Conservation (phyloP, 139 green algal species). For the Chlamydomonas eustigma region DNA sequence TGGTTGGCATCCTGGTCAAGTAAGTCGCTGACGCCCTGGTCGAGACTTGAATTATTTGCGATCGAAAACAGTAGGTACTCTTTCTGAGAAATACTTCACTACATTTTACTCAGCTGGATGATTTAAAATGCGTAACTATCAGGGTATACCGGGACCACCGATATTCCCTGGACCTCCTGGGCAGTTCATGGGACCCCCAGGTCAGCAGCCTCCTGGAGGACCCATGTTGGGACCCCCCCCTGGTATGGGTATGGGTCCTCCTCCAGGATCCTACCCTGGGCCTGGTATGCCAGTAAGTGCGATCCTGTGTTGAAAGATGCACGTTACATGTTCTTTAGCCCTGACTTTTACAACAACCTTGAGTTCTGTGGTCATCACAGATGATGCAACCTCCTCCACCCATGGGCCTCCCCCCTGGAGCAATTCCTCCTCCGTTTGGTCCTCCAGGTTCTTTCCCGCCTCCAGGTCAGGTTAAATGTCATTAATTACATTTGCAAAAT, state of each 20-base stretch:
- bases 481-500: neutral
- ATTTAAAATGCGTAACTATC: neutral
- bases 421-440: neutral
- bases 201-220: neutral
- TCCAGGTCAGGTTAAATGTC: neutral
- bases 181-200: neutral
- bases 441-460: neutral
- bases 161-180: neutral
- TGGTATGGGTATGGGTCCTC: neutral
- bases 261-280: neutral
- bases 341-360: neutral
- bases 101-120: neutral
- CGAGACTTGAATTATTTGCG: neutral
- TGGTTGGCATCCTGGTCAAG: neutral
- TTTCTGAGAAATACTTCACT: neutral
- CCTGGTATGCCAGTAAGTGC: neutral
- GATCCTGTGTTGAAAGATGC: neutral
- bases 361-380: neutral
- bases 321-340: neutral
- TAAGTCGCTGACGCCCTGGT: neutral
- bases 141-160: too few relatives aligned
- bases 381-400: neutral
- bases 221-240: neutral
- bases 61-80: too few relatives aligned
- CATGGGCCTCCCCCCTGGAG: neutral